Conservation (phyloP, 805 yeast genomes). For the Saccharomycopsis capsularis region DNA sequence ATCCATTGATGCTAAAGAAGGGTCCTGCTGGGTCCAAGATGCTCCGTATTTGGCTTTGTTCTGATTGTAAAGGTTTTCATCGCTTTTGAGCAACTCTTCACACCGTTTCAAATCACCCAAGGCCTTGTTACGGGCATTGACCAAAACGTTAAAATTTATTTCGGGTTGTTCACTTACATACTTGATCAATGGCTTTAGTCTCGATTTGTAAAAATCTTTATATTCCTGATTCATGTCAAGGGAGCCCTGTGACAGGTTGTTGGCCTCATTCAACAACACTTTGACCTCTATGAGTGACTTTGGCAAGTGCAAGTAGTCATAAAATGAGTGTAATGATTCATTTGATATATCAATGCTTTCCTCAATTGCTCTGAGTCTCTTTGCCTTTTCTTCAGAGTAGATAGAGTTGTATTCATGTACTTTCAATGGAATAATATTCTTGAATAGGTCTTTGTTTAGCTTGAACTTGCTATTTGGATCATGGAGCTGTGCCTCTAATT, state of each 20-base stretch:
- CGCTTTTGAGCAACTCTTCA: conserved; percentile 30
- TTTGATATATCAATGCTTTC: conserved; percentile 73
- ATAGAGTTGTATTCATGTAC: conserved; percentile 83
- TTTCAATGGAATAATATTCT: conserved; percentile 73
- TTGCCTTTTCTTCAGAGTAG: conserved; percentile 87
- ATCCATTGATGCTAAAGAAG: conserved; percentile 32
- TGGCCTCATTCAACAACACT: conserved; percentile 19
- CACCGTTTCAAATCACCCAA: conserved; percentile 31
- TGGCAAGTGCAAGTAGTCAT: conserved; percentile 66
- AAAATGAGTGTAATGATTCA: conserved; percentile 68
- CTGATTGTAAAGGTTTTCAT: conserved; percentile 31
- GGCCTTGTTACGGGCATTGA: conserved; percentile 32
- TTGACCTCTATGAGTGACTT: conserved; percentile 51
- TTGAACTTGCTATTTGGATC: conserved; percentile 31
- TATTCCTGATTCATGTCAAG: conserved; percentile 30
- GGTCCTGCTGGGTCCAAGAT: conserved; percentile 34
- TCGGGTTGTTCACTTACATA: conserved; percentile 26
- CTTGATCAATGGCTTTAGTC: conserved; percentile 34
- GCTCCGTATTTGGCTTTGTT: conserved; percentile 32
- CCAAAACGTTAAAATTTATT: conserved; percentile 29
- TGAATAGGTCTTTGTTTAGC: conserved; percentile 51
- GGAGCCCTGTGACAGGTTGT: conserved; percentile 26
- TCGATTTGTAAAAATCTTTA: conserved; percentile 22
- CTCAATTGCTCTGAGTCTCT: conserved; percentile 60
- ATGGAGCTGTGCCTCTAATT: conserved; percentile 41